Evolutionary conservation across 768 basidiomycete genomes (phyloP), one percentile per base, ranked within the genome.

Genomic region (Pleurotus platypus): DNA sequence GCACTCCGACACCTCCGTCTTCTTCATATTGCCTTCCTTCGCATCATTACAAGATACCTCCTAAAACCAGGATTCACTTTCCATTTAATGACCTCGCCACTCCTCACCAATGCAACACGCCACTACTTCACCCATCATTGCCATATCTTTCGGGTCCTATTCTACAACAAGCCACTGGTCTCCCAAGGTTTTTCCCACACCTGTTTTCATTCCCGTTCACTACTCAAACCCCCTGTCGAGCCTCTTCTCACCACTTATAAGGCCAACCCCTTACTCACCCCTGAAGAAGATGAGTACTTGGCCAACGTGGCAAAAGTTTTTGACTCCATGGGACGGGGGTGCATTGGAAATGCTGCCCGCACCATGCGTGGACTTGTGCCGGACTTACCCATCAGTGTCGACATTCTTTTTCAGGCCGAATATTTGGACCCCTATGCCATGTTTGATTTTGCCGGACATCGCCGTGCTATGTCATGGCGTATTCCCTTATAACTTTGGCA

Each of bases 271-370:
- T 20, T 56, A 15, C 20, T 56, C 20, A 46, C 55, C n/a, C 9
- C 18, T 45, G 55, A 56, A 46, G 55, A 56, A 46, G 39, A 56
- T 56, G 55, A 56, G 18, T 56, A 37, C 35, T 24, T 56, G 9
- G 40, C 40, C 16, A 20, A 38, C 24, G 27, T 39, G 12, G 30
- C 53, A 15, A 40, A 38, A 13, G n/a, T 55, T 3, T 46, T 24
- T 18, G 43, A 46, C 16, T 7, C 13, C 3, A 35, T 43, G 27
- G 55, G 43, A n/a, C 27, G 43, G 6, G 20, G 24, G 16, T 24
- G 45, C 4, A 15, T 56, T 16, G 55, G 24, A 15, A 56, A 56
- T 30, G 12, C 42, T n/a, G 20, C 46, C 20, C n/a, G 43, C 16
- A 13, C n/a, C 43, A 26, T 56, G 11, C 4, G 43, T 18, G 43